Conservation (phyloP, 306 rosid species). For the Coriaria nepalensis region DNA sequence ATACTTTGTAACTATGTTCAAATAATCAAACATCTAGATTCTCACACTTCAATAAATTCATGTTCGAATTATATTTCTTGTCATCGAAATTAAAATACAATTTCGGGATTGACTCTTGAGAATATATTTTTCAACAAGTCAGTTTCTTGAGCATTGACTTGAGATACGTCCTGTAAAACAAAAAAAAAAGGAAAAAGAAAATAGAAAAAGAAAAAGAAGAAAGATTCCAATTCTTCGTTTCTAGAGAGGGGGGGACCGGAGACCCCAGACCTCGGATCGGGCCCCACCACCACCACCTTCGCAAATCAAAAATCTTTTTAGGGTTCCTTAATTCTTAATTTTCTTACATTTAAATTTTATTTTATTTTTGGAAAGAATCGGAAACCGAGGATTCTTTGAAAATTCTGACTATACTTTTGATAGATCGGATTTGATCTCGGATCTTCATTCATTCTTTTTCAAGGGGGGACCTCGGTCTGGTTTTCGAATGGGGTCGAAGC, state of each 20-base stretch:
- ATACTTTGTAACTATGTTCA: too few relatives aligned
- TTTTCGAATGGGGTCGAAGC: slow-evolving; percentile 62
- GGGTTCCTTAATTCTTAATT: not conserved
- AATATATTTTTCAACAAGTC: too few relatives aligned
- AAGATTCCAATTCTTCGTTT: not conserved
- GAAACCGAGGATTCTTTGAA: slow-evolving; percentile 17
- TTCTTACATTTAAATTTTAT: not conserved
- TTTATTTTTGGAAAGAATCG: not conserved
- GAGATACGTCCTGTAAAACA: too few relatives aligned
- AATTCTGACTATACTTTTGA: not conserved
- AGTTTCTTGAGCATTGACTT: too few relatives aligned
- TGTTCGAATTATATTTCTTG: too few relatives aligned
- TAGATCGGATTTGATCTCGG: slow-evolving; percentile 8
- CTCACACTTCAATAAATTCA: too few relatives aligned
- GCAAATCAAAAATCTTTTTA: not conserved
- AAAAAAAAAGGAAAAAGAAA: too few relatives aligned
- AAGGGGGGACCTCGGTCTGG: slow-evolving; percentile 7
- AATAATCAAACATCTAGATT: too few relatives aligned
- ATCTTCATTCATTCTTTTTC: not conserved
- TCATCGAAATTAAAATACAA: too few relatives aligned
- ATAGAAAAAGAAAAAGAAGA: too few relatives aligned
- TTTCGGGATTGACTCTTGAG: too few relatives aligned
- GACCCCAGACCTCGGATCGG: slow-evolving; percentile 32
- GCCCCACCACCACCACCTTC: slow-evolving; percentile 23
- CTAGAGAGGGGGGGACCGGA: slow-evolving; percentile 19